Percentiles rank a stretch among this genome's conserved stretches.
Conservation (phyloP, 2,329 filamentous ascomycete genomes). For the Sarocladium strictum region DNA sequence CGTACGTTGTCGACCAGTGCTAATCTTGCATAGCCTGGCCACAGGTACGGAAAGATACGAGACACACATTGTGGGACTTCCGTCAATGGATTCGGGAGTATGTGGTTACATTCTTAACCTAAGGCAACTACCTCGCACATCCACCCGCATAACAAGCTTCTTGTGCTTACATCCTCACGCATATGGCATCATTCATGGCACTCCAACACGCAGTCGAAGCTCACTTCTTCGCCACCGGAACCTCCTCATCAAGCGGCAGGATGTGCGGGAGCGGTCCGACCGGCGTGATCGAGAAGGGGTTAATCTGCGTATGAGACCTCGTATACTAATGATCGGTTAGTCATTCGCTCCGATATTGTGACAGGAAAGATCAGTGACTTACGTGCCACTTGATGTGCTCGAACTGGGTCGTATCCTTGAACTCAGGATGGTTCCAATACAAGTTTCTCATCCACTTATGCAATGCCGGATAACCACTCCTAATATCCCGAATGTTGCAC, state of each 20-base stretch:
- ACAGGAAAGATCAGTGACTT: not conserved
- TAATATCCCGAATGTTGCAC: slow-evolving; percentile 80
- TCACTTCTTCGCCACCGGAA: slow-evolving; percentile 46
- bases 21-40: too few species aligned
- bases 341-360: not conserved
- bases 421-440: slow-evolving; percentile 72
- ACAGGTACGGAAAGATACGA: too few species aligned
- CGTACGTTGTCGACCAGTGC: too few species aligned
- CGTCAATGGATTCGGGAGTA: too few species aligned
- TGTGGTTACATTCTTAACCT: too few species aligned
- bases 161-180: too few species aligned
- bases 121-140: too few species aligned
- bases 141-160: too few species aligned
- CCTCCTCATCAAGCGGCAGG: slow-evolving; percentile 71
- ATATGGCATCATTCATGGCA: too few species aligned
- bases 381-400: slow-evolving; percentile 82
- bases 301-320: slow-evolving; percentile 58
- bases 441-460: slow-evolving; percentile 77
- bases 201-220: too few species aligned
- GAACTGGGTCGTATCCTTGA: slow-evolving; percentile 79
- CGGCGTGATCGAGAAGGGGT: slow-evolving; percentile 70
- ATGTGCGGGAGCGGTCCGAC: slow-evolving; percentile 81
- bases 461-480: slow-evolving; percentile 73
- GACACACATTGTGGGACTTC: too few species aligned
- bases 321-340: slow-evolving; percentile 35